Evolutionary conservation across 805 yeast genomes (phyloP).

Genomic region (Yamadazyma akitaensis): DNA sequence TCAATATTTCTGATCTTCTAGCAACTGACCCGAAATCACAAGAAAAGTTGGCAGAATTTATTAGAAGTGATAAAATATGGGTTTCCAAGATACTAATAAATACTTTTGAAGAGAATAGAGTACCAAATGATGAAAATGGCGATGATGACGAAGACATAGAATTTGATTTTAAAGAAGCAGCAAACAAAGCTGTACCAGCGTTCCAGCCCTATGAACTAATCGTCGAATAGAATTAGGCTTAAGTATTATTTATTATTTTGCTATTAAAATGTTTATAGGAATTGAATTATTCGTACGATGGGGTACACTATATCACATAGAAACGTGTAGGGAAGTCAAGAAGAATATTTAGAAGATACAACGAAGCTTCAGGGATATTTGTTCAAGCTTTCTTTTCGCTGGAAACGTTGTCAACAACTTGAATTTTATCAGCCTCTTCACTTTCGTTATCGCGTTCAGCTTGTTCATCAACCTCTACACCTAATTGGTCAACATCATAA

Average conservation of each 20-base stretch:
- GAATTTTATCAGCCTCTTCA: too few species aligned
- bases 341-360: too few species aligned
- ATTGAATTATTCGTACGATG: background rate
- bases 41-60: slow-evolving; percentile 3
- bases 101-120: slow-evolving; percentile 8
- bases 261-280: too few species aligned
- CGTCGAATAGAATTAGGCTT: background rate
- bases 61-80: slow-evolving; percentile 12
- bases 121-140: slow-evolving; percentile 7
- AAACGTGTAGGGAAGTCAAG: too few species aligned
- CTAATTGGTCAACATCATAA: slow-evolving; percentile 64
- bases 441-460: background rate
- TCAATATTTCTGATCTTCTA: slow-evolving; percentile 8
- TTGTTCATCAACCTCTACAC: slow-evolving; percentile 16
- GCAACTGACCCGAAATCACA: slow-evolving; percentile 3
- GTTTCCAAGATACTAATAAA: slow-evolving; percentile 5
- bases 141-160: background rate
- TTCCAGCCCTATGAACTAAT: slow-evolving; percentile 3
- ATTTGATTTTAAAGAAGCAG: slow-evolving; percentile 6
- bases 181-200: slow-evolving; percentile 1
- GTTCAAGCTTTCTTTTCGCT: background rate
- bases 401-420: background rate
- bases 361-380: background rate
- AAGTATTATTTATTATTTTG: too few species aligned
- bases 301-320: background rate